Conservation (phyloP, 305 asterid species). For the Coffea humblotiana region DNA sequence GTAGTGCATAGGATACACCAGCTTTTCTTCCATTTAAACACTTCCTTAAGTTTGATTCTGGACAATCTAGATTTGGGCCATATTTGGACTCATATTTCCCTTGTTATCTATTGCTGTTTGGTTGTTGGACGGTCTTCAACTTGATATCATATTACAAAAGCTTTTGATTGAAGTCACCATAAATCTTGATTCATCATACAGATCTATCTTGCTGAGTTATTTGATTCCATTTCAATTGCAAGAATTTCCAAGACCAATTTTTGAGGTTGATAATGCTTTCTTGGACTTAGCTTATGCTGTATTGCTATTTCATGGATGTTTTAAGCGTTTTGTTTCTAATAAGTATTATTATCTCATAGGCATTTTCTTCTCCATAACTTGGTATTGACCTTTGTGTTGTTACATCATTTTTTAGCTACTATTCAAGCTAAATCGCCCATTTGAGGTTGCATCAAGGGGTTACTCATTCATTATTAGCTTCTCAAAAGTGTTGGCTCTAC, state of each 20-base stretch:
- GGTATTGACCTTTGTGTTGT: slow-evolving; percentile 30
- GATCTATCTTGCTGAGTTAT: not conserved
- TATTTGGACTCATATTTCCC: too few relatives aligned
- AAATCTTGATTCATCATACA: not conserved
- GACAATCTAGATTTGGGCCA: too few relatives aligned
- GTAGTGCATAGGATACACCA: slow-evolving; percentile 21
- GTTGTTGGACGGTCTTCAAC: not conserved
- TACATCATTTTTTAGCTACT: slow-evolving; percentile 62
- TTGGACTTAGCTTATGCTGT: not conserved
- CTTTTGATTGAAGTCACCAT: not conserved
- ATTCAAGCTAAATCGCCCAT: slow-evolving; percentile 86
- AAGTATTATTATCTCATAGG: slow-evolving; percentile 22
- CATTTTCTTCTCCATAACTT: slow-evolving; percentile 20
- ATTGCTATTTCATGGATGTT: not conserved
- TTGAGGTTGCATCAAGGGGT: slow-evolving; percentile 96
- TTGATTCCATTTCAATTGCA: not conserved
- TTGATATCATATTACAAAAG: not conserved
- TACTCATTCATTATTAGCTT: slow-evolving; percentile 93
- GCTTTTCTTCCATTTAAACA: not conserved
- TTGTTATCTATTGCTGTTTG: not conserved
- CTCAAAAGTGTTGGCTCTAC: slow-evolving; percentile 77
- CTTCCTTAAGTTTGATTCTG: too few relatives aligned
- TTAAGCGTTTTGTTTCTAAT: slow-evolving; percentile 9
- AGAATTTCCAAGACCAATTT: not conserved
- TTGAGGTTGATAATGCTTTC: not conserved